Conservation (phyloP, 208 protist species). For the Leishmania aethiopica region DNA sequence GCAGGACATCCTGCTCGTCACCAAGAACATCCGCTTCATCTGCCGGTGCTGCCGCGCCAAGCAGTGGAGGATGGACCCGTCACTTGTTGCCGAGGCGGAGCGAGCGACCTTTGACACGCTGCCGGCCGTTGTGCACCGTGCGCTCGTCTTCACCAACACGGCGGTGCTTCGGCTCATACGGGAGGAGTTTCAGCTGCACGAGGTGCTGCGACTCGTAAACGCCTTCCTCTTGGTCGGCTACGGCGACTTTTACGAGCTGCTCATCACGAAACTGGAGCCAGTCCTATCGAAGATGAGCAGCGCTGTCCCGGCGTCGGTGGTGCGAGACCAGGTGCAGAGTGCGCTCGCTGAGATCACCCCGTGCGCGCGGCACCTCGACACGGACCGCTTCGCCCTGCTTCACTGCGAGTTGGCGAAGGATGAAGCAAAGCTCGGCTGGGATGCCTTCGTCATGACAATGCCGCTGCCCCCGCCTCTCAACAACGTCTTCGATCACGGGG, state of each 20-base stretch:
- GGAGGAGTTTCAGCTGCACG: slow-evolving; percentile 60
- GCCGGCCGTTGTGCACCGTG: slow-evolving; percentile 38
- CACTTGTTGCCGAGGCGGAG: slow-evolving; percentile 46
- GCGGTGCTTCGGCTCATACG: slow-evolving; percentile 55
- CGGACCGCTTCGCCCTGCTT: slow-evolving; percentile 52
- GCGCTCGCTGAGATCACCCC: slow-evolving; percentile 55
- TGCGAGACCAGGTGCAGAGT: slow-evolving; percentile 58
- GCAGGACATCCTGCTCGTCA: slow-evolving; percentile 56
- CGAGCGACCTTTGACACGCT: slow-evolving; percentile 50
- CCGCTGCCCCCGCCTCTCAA: slow-evolving; percentile 64
- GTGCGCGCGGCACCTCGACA: slow-evolving; percentile 54
- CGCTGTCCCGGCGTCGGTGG: slow-evolving; percentile 47
- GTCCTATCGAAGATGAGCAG: slow-evolving; percentile 56
- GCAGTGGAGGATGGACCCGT: slow-evolving; percentile 63
- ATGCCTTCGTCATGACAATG: slow-evolving; percentile 71
- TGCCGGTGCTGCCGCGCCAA: slow-evolving; percentile 59
- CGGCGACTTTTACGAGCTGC: slow-evolving; percentile 70
- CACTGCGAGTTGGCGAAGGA: slow-evolving; percentile 72
- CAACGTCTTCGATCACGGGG: slow-evolving; percentile 56
- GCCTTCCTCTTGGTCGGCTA: slow-evolving; percentile 69
- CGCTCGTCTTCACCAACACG: slow-evolving; percentile 52
- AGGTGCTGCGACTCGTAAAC: slow-evolving; percentile 60
- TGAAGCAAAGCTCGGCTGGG: slow-evolving; percentile 64
- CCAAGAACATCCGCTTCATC: slow-evolving; percentile 72
- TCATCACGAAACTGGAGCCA: slow-evolving; percentile 58